Evolutionary conservation across 2,329 filamentous ascomycete species (phyloP), one percentile per base, ranked within the genome.

Genomic region (Neofusicoccum kwambonambiense): DNA sequence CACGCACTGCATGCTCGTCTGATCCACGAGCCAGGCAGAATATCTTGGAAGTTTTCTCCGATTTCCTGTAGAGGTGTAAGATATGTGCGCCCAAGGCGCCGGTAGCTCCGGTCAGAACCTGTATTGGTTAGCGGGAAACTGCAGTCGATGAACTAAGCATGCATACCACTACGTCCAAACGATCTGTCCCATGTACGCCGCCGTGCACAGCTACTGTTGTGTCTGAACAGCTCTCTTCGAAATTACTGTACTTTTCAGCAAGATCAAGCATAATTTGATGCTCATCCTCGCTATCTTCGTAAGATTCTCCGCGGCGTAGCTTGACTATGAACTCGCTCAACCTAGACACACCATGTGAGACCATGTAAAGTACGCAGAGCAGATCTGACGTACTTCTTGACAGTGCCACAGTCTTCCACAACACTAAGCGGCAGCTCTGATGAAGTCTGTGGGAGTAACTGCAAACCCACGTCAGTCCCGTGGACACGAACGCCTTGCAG

Each of bases 361-460:
- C 15, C 27, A 2, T 19, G 19, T 27, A 11, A n/a, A 8, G 12
- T 4, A 7, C n/a, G 11, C 13, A 60, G 15, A 4, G 8, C 4
- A 11, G 15, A 17, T 3, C 13, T 6, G 27, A 19, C 58, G 9
- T 41, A 62, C 50, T 75, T 73, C 15, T 77, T 68, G n/a, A 88
- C 75, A 2, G 80, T 87, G 0, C 85, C 84, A 64, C 82, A 82
- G 65, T 89, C 85, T 67, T 89, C 87, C 0, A 89, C 81, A 1
- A 89, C 72, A 65, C 86, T 89, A 66, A 84, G 76, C 0, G 87
- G 85, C 1, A 89, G 70, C 0, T 74, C 69, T 34, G 70, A 67
- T n/a, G 73, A 61, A 45, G 68, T 69, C 8, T 72, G 61, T 1
- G 76, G 76, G n/a, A 80, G 68, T 5, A 82, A 68, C 47, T 70